Conservation (phyloP, 2,329 filamentous ascomycete genomes). For the Teratosphaeria zuluensis region DNA sequence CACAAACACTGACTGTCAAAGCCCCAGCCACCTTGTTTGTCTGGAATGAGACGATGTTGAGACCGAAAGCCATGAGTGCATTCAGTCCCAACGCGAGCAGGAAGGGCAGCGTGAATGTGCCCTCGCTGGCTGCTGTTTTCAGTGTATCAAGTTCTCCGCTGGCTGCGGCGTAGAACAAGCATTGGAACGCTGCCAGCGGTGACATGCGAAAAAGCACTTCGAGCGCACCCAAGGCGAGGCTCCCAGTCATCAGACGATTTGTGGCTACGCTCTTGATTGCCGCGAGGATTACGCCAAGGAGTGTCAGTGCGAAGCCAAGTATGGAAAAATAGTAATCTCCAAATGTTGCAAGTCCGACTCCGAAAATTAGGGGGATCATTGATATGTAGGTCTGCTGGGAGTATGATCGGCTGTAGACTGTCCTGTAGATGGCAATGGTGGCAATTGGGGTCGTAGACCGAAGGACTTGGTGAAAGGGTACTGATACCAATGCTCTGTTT, state of each 20-base stretch:
- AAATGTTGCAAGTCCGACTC: slow-evolving; percentile 50
- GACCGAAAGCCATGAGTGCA: slow-evolving; percentile 18
- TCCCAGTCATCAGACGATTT: slow-evolving; percentile 55
- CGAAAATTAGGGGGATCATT: slow-evolving; percentile 50
- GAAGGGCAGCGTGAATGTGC: slow-evolving; percentile 6
- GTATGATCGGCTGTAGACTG: slow-evolving; percentile 48
- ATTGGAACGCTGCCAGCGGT: slow-evolving; percentile 48
- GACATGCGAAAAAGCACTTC: slow-evolving; percentile 54
- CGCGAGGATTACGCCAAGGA: slow-evolving; percentile 30
- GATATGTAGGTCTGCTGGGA: slow-evolving; percentile 49
- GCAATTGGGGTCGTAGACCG: slow-evolving; percentile 53
- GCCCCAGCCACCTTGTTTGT: slow-evolving; percentile 24
- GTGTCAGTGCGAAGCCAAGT: slow-evolving; percentile 33
- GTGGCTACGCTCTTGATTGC: slow-evolving; percentile 52
- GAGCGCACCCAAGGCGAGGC: slow-evolving; percentile 47
- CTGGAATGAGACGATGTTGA: slow-evolving; percentile 22
- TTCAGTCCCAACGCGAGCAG: slow-evolving; percentile 14
- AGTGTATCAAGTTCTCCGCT: slow-evolving; percentile 38
- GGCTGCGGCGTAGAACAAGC: slow-evolving; percentile 41
- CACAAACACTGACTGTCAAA: slow-evolving; percentile 18
- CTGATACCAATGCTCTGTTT: slow-evolving; percentile 40
- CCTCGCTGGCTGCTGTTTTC: slow-evolving; percentile 3
- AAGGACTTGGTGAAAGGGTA: slow-evolving; percentile 58
- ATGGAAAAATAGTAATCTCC: slow-evolving; percentile 56
- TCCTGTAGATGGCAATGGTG: slow-evolving; percentile 51